phyloP scores from a whole-genome alignment of 805 yeast genomes.

The Pichia manshurica region DNA sequence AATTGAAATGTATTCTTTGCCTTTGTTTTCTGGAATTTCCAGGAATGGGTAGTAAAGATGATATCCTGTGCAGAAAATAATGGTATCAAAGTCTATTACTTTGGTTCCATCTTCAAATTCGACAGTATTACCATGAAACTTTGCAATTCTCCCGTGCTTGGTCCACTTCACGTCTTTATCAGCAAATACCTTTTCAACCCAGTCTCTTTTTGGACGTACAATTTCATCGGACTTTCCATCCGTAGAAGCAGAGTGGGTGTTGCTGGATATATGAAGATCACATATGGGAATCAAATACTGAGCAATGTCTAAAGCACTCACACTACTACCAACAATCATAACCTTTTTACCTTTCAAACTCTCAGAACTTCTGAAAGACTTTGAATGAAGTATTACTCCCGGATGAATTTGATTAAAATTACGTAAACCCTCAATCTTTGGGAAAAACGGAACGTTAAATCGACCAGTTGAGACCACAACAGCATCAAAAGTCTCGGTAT shows the following conservation, averaged over 20 bases:
- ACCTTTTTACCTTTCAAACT: slow-evolving; percentile 29
- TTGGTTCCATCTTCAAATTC: slow-evolving; percentile 30
- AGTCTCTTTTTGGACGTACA: not conserved
- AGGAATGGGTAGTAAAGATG: slow-evolving; percentile 39
- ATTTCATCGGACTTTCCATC: not conserved
- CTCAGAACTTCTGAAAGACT: slow-evolving; percentile 27
- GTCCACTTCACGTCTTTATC: slow-evolving; percentile 27
- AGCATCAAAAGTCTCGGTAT: slow-evolving; percentile 37
- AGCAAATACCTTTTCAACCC: slow-evolving; percentile 23
- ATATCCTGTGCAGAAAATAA: slow-evolving; percentile 47
- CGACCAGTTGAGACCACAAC: slow-evolving; percentile 37
- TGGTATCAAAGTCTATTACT: slow-evolving; percentile 31
- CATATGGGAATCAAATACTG: slow-evolving; percentile 34
- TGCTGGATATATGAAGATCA: slow-evolving; percentile 14
- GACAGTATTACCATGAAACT: slow-evolving; percentile 26
- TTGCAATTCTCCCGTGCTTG: slow-evolving; percentile 28
- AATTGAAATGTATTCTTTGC: slow-evolving; percentile 15
- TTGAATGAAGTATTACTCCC: slow-evolving; percentile 23
- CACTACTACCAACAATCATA: slow-evolving; percentile 35
- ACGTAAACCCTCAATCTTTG: slow-evolving; percentile 31
- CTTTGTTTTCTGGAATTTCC: slow-evolving; percentile 23
- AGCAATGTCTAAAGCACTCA: slow-evolving; percentile 61
- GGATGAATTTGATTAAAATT: slow-evolving; percentile 30
- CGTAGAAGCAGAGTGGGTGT: slow-evolving; percentile 4
- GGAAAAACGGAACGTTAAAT: slow-evolving; percentile 36